Percentiles rank a stretch among this genome's conserved stretches.
Conservation (phyloP, 2,329 filamentous ascomycete genomes). For the Fusarium siculi region DNA sequence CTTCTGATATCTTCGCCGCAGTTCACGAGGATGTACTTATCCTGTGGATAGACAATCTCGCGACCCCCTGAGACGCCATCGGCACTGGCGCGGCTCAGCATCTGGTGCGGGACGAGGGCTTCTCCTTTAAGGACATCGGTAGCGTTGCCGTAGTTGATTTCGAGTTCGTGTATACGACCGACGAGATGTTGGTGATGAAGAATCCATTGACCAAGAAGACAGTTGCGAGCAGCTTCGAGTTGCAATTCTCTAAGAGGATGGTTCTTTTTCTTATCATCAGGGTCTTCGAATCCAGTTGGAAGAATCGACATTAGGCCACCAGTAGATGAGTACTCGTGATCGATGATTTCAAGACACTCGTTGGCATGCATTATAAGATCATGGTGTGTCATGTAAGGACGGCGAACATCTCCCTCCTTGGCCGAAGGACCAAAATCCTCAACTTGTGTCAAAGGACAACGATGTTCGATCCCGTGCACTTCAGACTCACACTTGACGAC, state of each 20-base stretch:
- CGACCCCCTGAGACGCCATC: slow-evolving; percentile 61
- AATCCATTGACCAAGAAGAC: slow-evolving; percentile 68
- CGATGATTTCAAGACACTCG: slow-evolving; percentile 67
- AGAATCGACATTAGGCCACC: slow-evolving; percentile 67
- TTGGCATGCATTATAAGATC: slow-evolving; percentile 68
- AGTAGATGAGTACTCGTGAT: slow-evolving; percentile 66
- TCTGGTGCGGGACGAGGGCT: slow-evolving; percentile 61
- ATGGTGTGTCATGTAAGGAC: slow-evolving; percentile 59
- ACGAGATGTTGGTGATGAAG: slow-evolving; percentile 64
- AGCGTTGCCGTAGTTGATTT: slow-evolving; percentile 62
- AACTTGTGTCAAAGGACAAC: slow-evolving; percentile 57
- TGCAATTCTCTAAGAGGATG: slow-evolving; percentile 43
- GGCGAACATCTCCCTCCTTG: slow-evolving; percentile 28
- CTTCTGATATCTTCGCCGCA: slow-evolving; percentile 62
- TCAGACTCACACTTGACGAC: slow-evolving; percentile 57
- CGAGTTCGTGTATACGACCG: slow-evolving; percentile 66
- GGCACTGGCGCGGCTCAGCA: slow-evolving; percentile 63
- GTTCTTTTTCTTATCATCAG: slow-evolving; percentile 42
- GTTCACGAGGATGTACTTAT: slow-evolving; percentile 66
- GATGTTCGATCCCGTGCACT: slow-evolving; percentile 52
- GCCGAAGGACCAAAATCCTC: slow-evolving; percentile 32
- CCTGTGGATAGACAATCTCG: slow-evolving; percentile 65
- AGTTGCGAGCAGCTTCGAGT: slow-evolving; percentile 58
- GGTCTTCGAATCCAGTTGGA: slow-evolving; percentile 51
- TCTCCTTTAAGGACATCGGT: slow-evolving; percentile 62